Conservation (phyloP, 176 grass and related monocot species). For the Microstegium vimineum region DNA sequence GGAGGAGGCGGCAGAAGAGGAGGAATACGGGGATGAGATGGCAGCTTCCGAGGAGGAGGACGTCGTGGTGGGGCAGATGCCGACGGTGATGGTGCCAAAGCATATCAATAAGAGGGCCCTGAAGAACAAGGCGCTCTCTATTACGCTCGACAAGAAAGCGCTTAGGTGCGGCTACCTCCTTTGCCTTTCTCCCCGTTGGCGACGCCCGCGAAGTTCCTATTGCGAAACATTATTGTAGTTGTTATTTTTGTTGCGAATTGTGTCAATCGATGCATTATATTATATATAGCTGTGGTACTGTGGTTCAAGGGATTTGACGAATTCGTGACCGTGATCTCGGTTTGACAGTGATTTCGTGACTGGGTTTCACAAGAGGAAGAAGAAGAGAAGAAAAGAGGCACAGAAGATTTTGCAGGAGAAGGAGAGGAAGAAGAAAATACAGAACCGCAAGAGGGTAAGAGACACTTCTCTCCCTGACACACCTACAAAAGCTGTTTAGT, state of each 20-base stretch:
- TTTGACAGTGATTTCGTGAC: conserved; percentile 80
- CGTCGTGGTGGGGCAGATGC: conserved; percentile 88
- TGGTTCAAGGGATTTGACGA: neutral
- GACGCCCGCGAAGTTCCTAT: neutral
- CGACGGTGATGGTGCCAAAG: conserved; percentile 76
- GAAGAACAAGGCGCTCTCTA: conserved; percentile 80
- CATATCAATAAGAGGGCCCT: conserved; percentile 94
- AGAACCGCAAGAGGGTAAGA: conserved; percentile 67
- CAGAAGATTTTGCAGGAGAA: conserved; percentile 79
- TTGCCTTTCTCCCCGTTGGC: neutral
- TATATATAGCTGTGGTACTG: neutral
- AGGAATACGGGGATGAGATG: conserved; percentile 41
- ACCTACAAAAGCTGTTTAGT: neutral
- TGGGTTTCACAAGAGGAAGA: conserved; percentile 97
- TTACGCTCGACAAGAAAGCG: conserved; percentile 76
- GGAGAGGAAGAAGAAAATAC: conserved; percentile 72
- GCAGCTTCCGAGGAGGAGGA: conserved; percentile 36
- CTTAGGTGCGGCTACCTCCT: conserved; percentile 44
- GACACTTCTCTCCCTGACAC: neutral
- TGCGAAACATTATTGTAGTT: neutral
- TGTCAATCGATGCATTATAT: neutral
- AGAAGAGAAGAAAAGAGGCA: conserved; percentile 97
- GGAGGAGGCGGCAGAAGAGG: conserved; percentile 26
- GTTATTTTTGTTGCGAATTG: neutral
- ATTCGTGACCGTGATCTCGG: neutral